Base-by-base conservation (phyloP, 148 eudicot species). In the Chenopodium formosanum region DNA sequence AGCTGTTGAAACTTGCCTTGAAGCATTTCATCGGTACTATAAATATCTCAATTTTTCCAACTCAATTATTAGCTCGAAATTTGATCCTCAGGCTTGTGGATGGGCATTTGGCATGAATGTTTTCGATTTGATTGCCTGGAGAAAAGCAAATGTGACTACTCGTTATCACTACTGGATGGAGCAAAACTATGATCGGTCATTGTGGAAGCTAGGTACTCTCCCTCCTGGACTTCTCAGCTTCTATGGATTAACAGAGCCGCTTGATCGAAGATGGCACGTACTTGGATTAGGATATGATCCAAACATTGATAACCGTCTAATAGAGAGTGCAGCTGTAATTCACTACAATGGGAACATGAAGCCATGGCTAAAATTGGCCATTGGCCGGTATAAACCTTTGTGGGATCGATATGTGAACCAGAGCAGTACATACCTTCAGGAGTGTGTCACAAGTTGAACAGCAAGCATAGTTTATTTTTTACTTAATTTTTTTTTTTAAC, bases 91-190 rank as follows among this genome's bases (percentile, higher is more conserved):
- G 82, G 94, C 93, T 44, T 93, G 97, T 74, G 94, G 94, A 25
- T 93, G 97, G 97, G 97, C 97, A 27, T 93, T 93, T 81, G 97
- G 97, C 14, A 77, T 93, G 91, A 93, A 93, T 74, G 81, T 93
- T 34, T 93, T 93, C 14, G 93, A 93, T 87, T 84, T 93, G 84
- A 85, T 91, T 78, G 90, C 91, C 0, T 93, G 97, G 97, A 89
- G 89, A 80, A 89, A 90, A 78, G 90, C 83, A 40, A 91, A 90
- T 74, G 93, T 93, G 73, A 93, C 97, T 23, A 77, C 72, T 0
- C 86, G 85, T 12, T 93, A 93, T 79, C 94, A 89, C 82, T 87
- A 84, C 71, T 93, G 94, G 97, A 89, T 82, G 80, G 89, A 90
- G 66, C 92, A 88, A 78, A 93, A 93, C 76, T 80, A 53, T 9